Evolutionary conservation across 2,329 filamentous ascomycete genomes (phyloP).

Genomic region (Stemphylium lycopersici): DNA sequence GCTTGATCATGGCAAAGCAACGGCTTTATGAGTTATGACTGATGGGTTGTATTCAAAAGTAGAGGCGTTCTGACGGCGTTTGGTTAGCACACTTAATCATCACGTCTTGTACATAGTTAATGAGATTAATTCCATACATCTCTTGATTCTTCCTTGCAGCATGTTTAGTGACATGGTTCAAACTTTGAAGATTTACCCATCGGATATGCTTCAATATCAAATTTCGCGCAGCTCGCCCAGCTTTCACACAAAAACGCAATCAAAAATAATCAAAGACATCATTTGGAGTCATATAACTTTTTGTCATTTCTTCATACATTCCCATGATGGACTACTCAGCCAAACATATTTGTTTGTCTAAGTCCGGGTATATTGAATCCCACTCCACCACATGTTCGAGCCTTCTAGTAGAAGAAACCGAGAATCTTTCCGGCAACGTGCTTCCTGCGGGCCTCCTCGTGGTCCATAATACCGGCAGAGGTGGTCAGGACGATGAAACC

Average conservation of each 20-base stretch:
- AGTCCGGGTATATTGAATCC: constrained; percentile 40
- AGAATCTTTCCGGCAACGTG: constrained; percentile 99
- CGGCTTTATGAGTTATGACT: constrained; percentile 12
- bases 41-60: constrained; percentile 7
- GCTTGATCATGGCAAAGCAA: constrained; percentile 2
- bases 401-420: constrained; percentile 94
- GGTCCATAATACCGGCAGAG: constrained; percentile 99
- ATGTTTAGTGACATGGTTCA: too few species aligned
- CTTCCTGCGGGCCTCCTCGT: constrained; percentile 99
- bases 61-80: constrained; percentile 5
- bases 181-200: not conserved
- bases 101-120: constrained; percentile 19
- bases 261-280: not conserved
- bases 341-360: constrained; percentile 32
- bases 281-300: constrained; percentile 30
- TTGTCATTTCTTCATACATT: constrained; percentile 41
- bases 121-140: constrained; percentile 1
- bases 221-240: not conserved
- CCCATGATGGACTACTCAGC: constrained; percentile 35
- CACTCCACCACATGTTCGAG: constrained; percentile 26
- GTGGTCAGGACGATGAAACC: constrained; percentile 99
- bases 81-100: not conserved
- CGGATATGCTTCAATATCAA: not conserved
- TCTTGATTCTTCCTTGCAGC: not conserved
- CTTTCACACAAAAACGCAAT: too few species aligned